These are phyloP conservation scores for Fibroporia radiculosa DNA, from an alignment of 768 basidiomycete species.

Conservation along the genomic window DNA sequence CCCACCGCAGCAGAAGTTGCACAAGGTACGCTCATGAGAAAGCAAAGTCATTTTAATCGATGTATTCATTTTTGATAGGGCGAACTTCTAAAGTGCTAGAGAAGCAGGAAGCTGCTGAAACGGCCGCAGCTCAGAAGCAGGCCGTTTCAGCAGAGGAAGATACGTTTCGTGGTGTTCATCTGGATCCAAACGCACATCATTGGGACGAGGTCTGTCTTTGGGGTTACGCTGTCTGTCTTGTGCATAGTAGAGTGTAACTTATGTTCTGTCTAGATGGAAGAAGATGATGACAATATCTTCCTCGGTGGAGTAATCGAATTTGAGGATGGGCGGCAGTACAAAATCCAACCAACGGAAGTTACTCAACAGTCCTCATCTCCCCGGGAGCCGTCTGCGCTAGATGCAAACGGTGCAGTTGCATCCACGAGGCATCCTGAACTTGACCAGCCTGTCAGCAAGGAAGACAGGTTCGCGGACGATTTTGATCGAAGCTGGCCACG, in stretches of 20 bases:
- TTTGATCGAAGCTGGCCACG: slow-evolving; percentile 97
- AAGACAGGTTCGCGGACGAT: slow-evolving; percentile 88
- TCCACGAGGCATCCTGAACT: slow-evolving; percentile 7
- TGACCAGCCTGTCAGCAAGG: slow-evolving; percentile 59
- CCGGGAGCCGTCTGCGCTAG: slow-evolving; percentile 7
- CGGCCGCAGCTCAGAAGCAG: slow-evolving; percentile 48
- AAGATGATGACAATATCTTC: slow-evolving; percentile 90
- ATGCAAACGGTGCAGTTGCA: neutral
- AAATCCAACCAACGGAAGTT: slow-evolving; percentile 48
- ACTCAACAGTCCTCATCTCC: slow-evolving; percentile 25
- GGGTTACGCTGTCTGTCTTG: slow-evolving; percentile 4
- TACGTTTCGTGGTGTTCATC: slow-evolving; percentile 88
- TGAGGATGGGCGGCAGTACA: slow-evolving; percentile 90
- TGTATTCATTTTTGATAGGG: slow-evolving; percentile 5
- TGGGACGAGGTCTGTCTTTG: slow-evolving; percentile 85
- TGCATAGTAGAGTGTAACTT: neutral
- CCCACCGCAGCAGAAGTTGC: slow-evolving; percentile 97
- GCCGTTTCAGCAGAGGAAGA: slow-evolving; percentile 78
- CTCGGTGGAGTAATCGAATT: slow-evolving; percentile 89
- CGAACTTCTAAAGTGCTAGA: slow-evolving; percentile 15
- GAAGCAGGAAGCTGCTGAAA: slow-evolving; percentile 42
- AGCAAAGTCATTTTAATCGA: neutral
- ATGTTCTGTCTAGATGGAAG: slow-evolving; percentile 46
- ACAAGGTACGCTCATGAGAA: slow-evolving; percentile 45
- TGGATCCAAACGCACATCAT: slow-evolving; percentile 90